Evolutionary conservation across 2,329 filamentous ascomycete species (phyloP).

Genomic region (Scleromitrula shiraiana): DNA sequence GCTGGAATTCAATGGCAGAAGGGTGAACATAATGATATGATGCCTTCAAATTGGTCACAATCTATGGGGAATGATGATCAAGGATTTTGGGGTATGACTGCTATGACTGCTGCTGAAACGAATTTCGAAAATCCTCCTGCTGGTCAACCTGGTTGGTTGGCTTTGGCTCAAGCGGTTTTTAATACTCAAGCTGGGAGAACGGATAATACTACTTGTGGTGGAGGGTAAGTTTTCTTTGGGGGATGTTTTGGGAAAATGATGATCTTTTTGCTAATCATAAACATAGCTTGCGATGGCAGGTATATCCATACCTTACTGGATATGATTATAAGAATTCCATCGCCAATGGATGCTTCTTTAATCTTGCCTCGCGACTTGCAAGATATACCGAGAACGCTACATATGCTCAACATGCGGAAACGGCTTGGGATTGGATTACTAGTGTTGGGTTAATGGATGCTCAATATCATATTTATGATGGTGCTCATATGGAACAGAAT

Average conservation of each 20-base stretch:
- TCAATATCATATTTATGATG: constrained; percentile 50
- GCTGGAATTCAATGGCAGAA: constrained; percentile 52
- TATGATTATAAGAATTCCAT: constrained; percentile 60
- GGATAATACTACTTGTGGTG: constrained; percentile 60
- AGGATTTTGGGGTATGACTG: constrained; percentile 76
- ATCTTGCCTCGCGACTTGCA: constrained; percentile 61
- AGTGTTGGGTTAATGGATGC: constrained; percentile 49
- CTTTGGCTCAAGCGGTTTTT: constrained; percentile 69
- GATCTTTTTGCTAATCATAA: no score
- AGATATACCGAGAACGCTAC: constrained; percentile 72
- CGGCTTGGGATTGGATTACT: constrained; percentile 58
- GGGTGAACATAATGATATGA: constrained; percentile 48
- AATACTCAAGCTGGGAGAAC: constrained; percentile 68
- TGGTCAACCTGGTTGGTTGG: constrained; percentile 65
- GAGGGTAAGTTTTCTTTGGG: constrained; percentile 35
- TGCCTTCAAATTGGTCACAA: constrained; percentile 40
- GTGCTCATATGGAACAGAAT: constrained; percentile 36
- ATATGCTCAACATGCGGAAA: constrained; percentile 68
- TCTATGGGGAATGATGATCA: constrained; percentile 33
- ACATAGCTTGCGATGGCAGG: constrained; percentile 69
- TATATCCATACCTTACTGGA: constrained; percentile 52
- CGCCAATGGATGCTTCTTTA: constrained; percentile 61
- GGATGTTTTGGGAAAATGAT: constrained; percentile 9
- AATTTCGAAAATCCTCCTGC: constrained; percentile 61
- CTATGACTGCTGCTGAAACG: constrained; percentile 70